Evolutionary conservation across 192 early-diverging fungal genomes (phyloP), one percentile per base, ranked within the genome.

Genomic region (Dissophora ornata): DNA sequence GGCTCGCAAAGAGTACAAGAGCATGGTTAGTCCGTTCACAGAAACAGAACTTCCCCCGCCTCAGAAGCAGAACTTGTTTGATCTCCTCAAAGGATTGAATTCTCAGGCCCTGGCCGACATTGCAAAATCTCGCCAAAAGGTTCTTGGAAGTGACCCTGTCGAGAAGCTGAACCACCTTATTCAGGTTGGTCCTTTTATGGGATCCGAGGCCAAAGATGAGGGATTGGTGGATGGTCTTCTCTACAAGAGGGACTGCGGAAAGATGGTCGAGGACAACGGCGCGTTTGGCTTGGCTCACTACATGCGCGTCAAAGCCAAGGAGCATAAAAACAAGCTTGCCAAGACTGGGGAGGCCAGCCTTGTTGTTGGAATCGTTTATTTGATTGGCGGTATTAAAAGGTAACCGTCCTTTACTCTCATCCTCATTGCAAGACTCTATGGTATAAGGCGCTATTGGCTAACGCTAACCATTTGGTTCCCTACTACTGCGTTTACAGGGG

Each of bases 361-460:
- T 32, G 87, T 80, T 11, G 86, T 92, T n/a, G 89, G 86, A n/a
- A 56, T 92, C 8, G 87, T 92, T 0, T 87, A 90, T 62, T 46
- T 92, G 19, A 40, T 74, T 16, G 91, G 89, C 47, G 65, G 50
- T 19, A 90, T 92, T 54, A 80, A 71, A 56, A 60, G 88, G 26
- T 79, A 79, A 68, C 69, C 21, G 29, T 24, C n/a, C 34, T 22
- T 32, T 0, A 40, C 19, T 38, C 1, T 49, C 26, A 19, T 19
- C 38, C 10, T 54, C 28, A 2, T 38, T 48, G 29, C 36, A 38
- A 38, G 7, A 38, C 36, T 38, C 13, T 38, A 9, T 38, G n/a
- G n/a, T n/a, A n/a, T n/a, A n/a, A n/a, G n/a, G n/a, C n/a, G n/a
- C n/a, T 38, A 38, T 38, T 45, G 18, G 44, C 18, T 6, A 16